phyloP scores from a whole-genome alignment of 2,329 filamentous ascomycete species.

The Epichloe scottii region DNA sequence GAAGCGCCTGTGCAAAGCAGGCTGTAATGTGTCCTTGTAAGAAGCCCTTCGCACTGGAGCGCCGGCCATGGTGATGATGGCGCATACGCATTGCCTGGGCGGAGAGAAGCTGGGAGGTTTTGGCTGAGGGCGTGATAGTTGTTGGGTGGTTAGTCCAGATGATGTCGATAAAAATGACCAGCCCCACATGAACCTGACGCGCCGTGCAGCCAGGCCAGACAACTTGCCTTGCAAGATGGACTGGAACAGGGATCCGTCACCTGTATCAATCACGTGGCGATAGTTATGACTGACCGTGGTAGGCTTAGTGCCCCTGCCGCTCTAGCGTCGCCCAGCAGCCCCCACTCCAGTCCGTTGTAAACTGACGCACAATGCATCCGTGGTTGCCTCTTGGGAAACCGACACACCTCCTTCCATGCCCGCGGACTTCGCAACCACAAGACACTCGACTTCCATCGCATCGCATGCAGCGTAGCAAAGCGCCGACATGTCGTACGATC shows the following conservation, averaged over 20 bases:
- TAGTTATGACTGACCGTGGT: conserved; percentile 4
- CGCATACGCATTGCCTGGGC: conserved; percentile 25
- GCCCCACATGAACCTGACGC: no score
- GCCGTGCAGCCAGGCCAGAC: no score
- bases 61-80: conserved; percentile 40
- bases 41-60: conserved; percentile 42
- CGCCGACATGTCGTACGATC: conserved; percentile 74
- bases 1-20: conserved; percentile 77
- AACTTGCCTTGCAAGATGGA: no score
- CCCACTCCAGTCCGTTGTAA: neutral
- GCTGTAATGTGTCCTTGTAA: conserved; percentile 86
- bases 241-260: conserved; percentile 3
- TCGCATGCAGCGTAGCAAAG: neutral
- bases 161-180: conserved; percentile 19
- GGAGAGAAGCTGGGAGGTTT: conserved; percentile 6
- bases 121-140: neutral
- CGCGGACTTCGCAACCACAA: neutral
- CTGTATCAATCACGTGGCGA: conserved; percentile 17
- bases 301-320: no score
- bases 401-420: neutral
- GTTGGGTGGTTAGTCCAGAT: conserved; percentile 9
- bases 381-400: neutral
- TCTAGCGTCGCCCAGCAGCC: neutral
- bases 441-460: neutral
- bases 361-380: neutral